These are phyloP conservation scores for Cucurbita pepo DNA, from an alignment of 306 rosid species.

Conservation along the genomic window DNA sequence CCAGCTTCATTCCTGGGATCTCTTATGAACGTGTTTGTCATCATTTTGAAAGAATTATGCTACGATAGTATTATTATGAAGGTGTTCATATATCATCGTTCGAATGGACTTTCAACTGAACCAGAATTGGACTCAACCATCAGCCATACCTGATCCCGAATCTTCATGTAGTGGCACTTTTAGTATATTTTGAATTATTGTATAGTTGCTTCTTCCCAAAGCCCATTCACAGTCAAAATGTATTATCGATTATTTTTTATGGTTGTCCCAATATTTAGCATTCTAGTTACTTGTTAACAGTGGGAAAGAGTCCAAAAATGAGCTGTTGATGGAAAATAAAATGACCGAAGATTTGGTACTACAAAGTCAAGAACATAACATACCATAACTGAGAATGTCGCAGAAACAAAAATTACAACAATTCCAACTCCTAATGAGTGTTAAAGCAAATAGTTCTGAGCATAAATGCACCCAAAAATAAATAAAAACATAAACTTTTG, in stretches of 20 bases:
- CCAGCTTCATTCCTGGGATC: neutral
- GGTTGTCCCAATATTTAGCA: neutral
- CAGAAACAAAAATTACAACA: neutral
- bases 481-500: conserved; percentile 10
- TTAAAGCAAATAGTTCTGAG: conserved; percentile 1
- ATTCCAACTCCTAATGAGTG: neutral
- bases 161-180: neutral
- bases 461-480: conserved; percentile 4
- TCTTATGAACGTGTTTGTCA: neutral
- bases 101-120: neutral
- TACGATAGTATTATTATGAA: no score
- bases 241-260: neutral
- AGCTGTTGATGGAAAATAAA: neutral
- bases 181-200: neutral
- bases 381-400: neutral
- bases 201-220: neutral
- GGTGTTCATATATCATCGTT: no score
- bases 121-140: neutral
- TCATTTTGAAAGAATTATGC: neutral
- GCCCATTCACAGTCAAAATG: neutral
- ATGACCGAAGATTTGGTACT: neutral
- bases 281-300: neutral
- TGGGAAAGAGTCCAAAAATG: neutral
- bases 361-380: neutral
- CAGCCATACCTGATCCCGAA: neutral